Conservation (phyloP, 805 yeast genomes). For the Starmerella vaccinii region DNA sequence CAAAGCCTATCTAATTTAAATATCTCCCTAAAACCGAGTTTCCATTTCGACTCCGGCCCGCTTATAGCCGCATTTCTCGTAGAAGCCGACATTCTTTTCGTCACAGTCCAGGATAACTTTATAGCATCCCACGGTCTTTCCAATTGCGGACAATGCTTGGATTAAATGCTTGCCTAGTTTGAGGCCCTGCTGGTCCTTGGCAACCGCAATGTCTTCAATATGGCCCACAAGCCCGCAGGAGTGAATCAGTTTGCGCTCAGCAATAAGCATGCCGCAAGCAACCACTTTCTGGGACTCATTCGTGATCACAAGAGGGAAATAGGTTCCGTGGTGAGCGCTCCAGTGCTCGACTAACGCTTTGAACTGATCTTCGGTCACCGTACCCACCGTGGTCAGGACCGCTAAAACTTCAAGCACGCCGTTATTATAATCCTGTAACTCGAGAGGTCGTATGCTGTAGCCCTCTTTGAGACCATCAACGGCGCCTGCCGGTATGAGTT, state of each 20-base stretch:
- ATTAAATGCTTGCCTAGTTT: constrained; percentile 65
- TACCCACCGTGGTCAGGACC: constrained; percentile 77
- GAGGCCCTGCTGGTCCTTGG: constrained; percentile 66
- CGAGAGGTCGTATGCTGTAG: constrained; percentile 52
- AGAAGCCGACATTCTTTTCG: constrained; percentile 69
- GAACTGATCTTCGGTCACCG: constrained; percentile 45
- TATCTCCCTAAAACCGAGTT: constrained; percentile 9
- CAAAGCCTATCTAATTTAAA: not conserved
- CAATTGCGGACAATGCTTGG: constrained; percentile 49
- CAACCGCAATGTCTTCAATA: constrained; percentile 87
- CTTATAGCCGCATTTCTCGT: constrained; percentile 73
- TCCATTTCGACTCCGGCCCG: constrained; percentile 37
- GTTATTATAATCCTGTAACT: constrained; percentile 46
- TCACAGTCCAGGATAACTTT: constrained; percentile 86
- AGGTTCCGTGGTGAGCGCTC: no score
- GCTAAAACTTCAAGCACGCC: constrained; percentile 53
- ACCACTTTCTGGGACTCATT: constrained; percentile 53
- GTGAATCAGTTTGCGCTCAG: constrained; percentile 76
- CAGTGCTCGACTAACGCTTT: constrained; percentile 46
- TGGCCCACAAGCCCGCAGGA: constrained; percentile 81
- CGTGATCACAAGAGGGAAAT: no score
- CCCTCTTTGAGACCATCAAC: constrained; percentile 43
- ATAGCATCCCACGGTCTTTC: constrained; percentile 57
- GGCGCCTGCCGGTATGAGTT: constrained; percentile 27
- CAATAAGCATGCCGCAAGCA: constrained; percentile 71